These are phyloP conservation scores for Dianthus caryophyllus DNA, from an alignment of 148 eudicot species.

Conservation along the genomic window DNA sequence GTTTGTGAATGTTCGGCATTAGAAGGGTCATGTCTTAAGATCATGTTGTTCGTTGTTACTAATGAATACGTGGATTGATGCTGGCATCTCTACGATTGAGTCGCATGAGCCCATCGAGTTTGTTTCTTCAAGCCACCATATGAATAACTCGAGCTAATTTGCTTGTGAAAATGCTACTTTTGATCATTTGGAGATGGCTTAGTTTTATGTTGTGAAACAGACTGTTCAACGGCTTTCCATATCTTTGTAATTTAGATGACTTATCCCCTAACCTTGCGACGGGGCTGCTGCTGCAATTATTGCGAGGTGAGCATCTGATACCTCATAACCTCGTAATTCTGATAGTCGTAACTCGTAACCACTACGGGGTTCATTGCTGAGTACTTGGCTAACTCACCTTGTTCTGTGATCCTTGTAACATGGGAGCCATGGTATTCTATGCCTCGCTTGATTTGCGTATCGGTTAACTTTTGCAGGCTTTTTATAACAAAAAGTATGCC, in stretches of 20 bases:
- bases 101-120: background rate
- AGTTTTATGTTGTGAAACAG: background rate
- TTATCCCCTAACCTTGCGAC: background rate
- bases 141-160: background rate
- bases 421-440: too few relatives aligned
- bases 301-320: background rate
- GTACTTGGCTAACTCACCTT: too few relatives aligned
- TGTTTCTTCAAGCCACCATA: background rate
- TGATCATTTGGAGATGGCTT: background rate
- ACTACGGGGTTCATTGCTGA: too few relatives aligned
- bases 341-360: too few relatives aligned
- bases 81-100: background rate
- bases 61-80: background rate
- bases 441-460: too few relatives aligned
- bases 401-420: too few relatives aligned
- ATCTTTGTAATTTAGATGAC: background rate
- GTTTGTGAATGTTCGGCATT: conserved; percentile 1
- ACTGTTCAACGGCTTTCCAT: too few relatives aligned
- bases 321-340: too few relatives aligned
- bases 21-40: background rate
- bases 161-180: background rate
- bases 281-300: background rate
- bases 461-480: too few relatives aligned
- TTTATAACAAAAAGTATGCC: too few relatives aligned
- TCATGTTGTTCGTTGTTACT: background rate